Evolutionary conservation across 2,329 filamentous ascomycete genomes (phyloP), one percentile per base, ranked within the genome.

Genomic region (Xylariaceae sp.): DNA sequence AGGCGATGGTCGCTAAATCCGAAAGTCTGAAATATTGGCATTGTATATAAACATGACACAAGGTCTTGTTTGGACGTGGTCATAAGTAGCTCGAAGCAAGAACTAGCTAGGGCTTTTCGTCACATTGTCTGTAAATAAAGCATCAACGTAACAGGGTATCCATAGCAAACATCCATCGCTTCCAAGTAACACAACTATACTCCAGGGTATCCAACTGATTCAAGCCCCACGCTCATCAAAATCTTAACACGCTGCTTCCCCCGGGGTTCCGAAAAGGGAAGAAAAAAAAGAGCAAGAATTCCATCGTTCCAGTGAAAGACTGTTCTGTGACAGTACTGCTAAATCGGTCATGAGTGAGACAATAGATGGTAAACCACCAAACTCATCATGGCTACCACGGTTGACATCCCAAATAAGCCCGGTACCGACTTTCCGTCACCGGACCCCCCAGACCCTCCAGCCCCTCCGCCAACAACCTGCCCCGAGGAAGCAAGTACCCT

Each of bases 401-500:
- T 33, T 6, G 58, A 47, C 31, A 45, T 39, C 12, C 37, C 58
- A 11, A 48, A 49, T 45, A 61, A 39, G 21, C 21, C 37, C 4
- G 56, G 56, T n/a, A 43, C 11, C 7, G 26, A 21, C 24, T 48
- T 55, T 28, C 52, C 24, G 33, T 47, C 17, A 37, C 55, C 33
- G 19, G 58, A 50, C 14, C 19, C 54, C 21, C 23, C 48, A 0
- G 51, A 46, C 6, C 39, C 49, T 16, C 9, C 50, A 5, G 48
- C 7, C 19, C 36, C 17, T 24, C 41, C 41, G 7, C 62, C 56
- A 19, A 70, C 69, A 26, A 71, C 62, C 48, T 71, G 52, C 7
- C 69, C 68, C 2, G 70, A 67, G 6, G 68, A 65, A 4, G 76
- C 76, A 19, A 74, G 52, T 0, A 76, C 69, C 31, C 68, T 70